phyloP scores from a whole-genome alignment of 345 rosid species.

The Murraya koenigii region DNA sequence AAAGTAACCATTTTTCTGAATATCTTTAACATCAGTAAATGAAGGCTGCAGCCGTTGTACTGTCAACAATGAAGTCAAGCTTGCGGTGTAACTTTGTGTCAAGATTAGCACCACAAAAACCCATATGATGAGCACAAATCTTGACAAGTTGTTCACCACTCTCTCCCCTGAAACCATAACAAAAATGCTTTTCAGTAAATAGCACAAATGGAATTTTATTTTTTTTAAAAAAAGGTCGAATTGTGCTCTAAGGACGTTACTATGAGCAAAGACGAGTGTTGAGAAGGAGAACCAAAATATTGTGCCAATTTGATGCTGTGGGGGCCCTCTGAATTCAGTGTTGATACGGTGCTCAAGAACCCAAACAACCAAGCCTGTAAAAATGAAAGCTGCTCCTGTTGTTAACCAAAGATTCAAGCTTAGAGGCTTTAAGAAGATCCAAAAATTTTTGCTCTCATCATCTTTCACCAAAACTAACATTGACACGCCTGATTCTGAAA shows the following conservation, averaged over 20 bases:
- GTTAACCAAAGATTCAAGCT: conserved; percentile 46
- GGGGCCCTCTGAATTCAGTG: conserved; percentile 40
- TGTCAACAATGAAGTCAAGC: conserved; percentile 44
- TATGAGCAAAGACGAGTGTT: conserved; percentile 48
- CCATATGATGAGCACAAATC: conserved; percentile 54
- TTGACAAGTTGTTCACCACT: conserved; percentile 38
- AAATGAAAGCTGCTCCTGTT: conserved; percentile 34
- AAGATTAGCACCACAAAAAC: conserved; percentile 45
- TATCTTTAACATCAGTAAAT: background rate
- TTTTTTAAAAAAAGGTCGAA: no score
- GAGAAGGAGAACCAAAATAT: conserved; percentile 48
- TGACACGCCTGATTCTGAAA: conserved; percentile 38
- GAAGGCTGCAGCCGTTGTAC: conserved; percentile 36
- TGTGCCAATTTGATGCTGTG: conserved; percentile 34
- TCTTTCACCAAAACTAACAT: conserved; percentile 34
- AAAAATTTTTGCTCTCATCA: conserved; percentile 25
- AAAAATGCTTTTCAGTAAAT: background rate
- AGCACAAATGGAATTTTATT: no score
- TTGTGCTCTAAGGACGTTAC: conserved; percentile 21
- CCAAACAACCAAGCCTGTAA: conserved; percentile 45
- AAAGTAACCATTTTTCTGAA: conserved; percentile 7
- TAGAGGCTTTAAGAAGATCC: conserved; percentile 54
- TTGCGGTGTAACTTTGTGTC: conserved; percentile 52
- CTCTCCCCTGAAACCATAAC: conserved; percentile 37
- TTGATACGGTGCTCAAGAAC: conserved; percentile 44